Percentiles rank a stretch among this genome's conserved stretches.
Evolutionary conservation across 1,284 basidiomycete genomes (phyloP).

Genomic region (Meripilus lineatus): DNA sequence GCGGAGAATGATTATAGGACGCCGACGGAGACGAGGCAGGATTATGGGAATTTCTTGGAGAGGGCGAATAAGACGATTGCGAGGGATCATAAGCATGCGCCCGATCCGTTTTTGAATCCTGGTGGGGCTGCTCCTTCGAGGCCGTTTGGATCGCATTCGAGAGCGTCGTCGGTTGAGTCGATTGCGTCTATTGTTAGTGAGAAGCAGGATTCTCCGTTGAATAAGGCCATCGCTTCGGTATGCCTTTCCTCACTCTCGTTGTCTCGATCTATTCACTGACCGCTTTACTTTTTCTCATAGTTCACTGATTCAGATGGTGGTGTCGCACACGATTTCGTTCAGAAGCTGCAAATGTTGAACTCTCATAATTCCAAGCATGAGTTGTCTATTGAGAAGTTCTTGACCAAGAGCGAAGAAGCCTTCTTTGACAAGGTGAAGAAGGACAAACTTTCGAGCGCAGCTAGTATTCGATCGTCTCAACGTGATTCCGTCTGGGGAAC

Average conservation of each 20-base stretch:
- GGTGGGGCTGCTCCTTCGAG: slow-evolving; percentile 54
- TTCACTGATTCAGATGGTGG: slow-evolving; percentile 92
- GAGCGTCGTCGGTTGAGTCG: slow-evolving; percentile 79
- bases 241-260: slow-evolving; percentile 21
- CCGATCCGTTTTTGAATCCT: slow-evolving; percentile 80
- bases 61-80: slow-evolving; percentile 80
- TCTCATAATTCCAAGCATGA: slow-evolving; percentile 88
- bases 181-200: slow-evolving; percentile 88
- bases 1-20: slow-evolving; percentile 53
- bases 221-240: slow-evolving; percentile 87
- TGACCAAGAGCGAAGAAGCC: slow-evolving; percentile 86
- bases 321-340: slow-evolving; percentile 84
- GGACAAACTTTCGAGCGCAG: slow-evolving; percentile 77
- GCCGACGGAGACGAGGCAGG: slow-evolving; percentile 34
- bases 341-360: slow-evolving; percentile 74
- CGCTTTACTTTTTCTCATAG: slow-evolving; percentile 28
- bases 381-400: slow-evolving; percentile 85
- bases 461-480: slow-evolving; percentile 72
- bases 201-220: slow-evolving; percentile 82
- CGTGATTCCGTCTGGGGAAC: slow-evolving; percentile 81
- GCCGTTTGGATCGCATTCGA: slow-evolving; percentile 79
- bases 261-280: slow-evolving; percentile 4
- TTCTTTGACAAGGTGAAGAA: slow-evolving; percentile 89
- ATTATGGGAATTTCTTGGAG: slow-evolving; percentile 78
- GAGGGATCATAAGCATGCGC: slow-evolving; percentile 66